Conservation (phyloP, 495 filamentous ascomycete genomes). For the Neurospora intermedia region DNA sequence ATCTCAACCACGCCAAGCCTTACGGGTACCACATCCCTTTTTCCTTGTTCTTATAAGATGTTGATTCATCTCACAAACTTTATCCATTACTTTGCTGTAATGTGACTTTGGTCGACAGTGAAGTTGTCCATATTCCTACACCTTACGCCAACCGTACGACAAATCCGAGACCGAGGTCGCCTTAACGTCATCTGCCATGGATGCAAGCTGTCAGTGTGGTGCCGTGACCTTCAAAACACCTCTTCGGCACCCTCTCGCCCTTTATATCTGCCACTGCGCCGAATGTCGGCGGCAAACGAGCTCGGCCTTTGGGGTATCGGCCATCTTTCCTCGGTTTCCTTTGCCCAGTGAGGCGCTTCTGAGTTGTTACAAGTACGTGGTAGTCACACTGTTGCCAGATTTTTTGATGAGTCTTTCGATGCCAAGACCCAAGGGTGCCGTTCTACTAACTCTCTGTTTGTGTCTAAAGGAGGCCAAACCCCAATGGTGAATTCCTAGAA, state of each 20-base stretch:
- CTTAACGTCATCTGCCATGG: conserved; percentile 21
- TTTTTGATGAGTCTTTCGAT: not conserved
- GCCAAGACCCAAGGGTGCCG: not conserved
- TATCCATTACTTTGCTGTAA: no score
- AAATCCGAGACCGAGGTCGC: not conserved
- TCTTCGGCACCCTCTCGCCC: conserved; percentile 38
- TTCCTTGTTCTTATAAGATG: not conserved
- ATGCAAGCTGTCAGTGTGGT: conserved; percentile 55
- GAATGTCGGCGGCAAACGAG: conserved; percentile 57
- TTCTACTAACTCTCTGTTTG: not conserved
- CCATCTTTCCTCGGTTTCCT: conserved; percentile 53
- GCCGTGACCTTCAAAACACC: conserved; percentile 51
- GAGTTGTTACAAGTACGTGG: conserved; percentile 36
- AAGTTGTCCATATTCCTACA: not conserved
- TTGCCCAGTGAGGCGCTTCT: conserved; percentile 35
- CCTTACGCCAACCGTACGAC: not conserved
- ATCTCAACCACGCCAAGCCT: not conserved
- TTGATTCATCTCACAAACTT: not conserved
- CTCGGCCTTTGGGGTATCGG: conserved; percentile 56
- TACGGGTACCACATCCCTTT: not conserved
- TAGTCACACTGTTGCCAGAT: not conserved
- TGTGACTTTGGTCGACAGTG: not conserved
- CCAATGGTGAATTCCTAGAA: conserved; percentile 36
- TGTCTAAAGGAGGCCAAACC: conserved; percentile 19
- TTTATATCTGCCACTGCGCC: conserved; percentile 61